Conservation (phyloP, 495 filamentous ascomycete species). For the Stereocaulon alpinum region DNA sequence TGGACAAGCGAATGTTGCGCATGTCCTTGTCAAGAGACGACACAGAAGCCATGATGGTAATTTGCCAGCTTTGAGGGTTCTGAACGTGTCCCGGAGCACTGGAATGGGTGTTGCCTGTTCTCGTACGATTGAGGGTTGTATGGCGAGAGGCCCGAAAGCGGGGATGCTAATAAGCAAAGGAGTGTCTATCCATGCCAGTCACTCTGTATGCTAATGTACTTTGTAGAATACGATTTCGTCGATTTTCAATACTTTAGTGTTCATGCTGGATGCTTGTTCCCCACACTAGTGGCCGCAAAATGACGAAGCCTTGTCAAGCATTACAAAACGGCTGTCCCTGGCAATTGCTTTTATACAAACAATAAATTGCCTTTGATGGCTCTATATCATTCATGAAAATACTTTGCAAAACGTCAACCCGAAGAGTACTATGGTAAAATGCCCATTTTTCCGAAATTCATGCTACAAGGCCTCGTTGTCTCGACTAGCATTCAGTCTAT, state of each 20-base stretch:
- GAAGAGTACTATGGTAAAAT: too few species aligned
- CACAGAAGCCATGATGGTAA: constrained; percentile 73
- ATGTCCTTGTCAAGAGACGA: constrained; percentile 91
- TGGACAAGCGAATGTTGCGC: constrained; percentile 80
- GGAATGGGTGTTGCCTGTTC: not conserved
- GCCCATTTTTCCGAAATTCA: too few species aligned
- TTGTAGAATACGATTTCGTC: not conserved
- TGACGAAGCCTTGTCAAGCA: not conserved
- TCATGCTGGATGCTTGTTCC: not conserved
- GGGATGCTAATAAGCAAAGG: not conserved
- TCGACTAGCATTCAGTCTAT: too few species aligned
- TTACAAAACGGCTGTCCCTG: not conserved
- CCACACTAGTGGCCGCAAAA: constrained; percentile 4
- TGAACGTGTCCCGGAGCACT: not conserved
- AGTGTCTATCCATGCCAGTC: not conserved
- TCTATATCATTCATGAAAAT: too few species aligned
- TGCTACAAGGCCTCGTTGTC: too few species aligned
- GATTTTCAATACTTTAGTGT: not conserved
- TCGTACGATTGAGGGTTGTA: not conserved
- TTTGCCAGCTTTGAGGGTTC: not conserved
- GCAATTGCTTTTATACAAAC: not conserved
- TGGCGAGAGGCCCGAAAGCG: not conserved
- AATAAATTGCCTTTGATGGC: too few species aligned
- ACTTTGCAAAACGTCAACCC: too few species aligned
- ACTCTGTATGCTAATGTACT: not conserved